phyloP scores from a whole-genome alignment of 441 rosid genomes.

The Melastoma candidum region DNA sequence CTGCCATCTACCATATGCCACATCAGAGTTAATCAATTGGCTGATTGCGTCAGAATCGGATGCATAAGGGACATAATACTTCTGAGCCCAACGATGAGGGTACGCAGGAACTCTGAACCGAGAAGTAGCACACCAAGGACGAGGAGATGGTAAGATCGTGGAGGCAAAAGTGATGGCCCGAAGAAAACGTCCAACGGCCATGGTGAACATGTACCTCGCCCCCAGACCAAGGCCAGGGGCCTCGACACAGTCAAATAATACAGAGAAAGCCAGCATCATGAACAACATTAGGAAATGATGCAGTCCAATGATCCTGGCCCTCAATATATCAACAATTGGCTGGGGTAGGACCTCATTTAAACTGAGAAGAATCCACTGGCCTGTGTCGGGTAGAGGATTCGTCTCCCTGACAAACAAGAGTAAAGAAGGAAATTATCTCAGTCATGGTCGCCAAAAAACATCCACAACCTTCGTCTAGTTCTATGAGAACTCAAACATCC shows the following conservation, averaged over 20 bases:
- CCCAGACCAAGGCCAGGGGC: constrained; percentile 92
- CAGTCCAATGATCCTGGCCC: constrained; percentile 74
- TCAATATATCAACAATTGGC: constrained; percentile 47
- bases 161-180: constrained; percentile 74
- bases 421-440: not conserved
- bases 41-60: constrained; percentile 55
- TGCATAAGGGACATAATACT: constrained; percentile 74
- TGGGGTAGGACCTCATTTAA: constrained; percentile 72
- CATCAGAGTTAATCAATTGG: constrained; percentile 40
- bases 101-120: constrained; percentile 59
- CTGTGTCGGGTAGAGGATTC: constrained; percentile 80
- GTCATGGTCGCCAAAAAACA: not conserved
- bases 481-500: not conserved
- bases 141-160: constrained; percentile 79
- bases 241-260: constrained; percentile 56
- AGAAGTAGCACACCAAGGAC: constrained; percentile 82
- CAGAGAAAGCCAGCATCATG: constrained; percentile 85
- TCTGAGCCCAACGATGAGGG: constrained; percentile 87
- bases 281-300: constrained; percentile 82
- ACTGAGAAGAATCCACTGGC: constrained; percentile 85
- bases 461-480: not conserved
- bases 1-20: constrained; percentile 49
- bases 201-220: constrained; percentile 80
- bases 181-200: constrained; percentile 84
- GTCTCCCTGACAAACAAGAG: constrained; percentile 35